These are phyloP conservation scores for Galeopsis tetrahit DNA, from an alignment of 257 asterid genomes.

Conservation along the genomic window DNA sequence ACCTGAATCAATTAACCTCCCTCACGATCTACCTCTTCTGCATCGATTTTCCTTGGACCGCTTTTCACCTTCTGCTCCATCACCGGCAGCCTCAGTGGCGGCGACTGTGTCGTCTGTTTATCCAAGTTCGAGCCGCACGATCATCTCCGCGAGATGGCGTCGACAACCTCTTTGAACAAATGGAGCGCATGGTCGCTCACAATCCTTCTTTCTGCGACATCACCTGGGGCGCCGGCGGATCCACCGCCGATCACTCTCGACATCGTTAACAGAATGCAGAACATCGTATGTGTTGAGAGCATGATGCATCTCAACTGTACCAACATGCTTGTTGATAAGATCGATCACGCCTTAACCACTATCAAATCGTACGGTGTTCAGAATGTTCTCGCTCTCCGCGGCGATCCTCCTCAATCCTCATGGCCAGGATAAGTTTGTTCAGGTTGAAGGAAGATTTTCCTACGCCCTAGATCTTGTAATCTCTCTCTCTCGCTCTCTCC, in stretches of 20 bases:
- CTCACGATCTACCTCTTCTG: too few relatives aligned
- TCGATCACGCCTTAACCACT: slow-evolving; percentile 77
- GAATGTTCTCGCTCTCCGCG: slow-evolving; percentile 92
- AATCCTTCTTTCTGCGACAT: slow-evolving; percentile 88
- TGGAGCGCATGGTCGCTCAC: slow-evolving; percentile 94
- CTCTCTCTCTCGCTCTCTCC: too few relatives aligned
- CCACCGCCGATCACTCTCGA: slow-evolving; percentile 94
- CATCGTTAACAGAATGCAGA: slow-evolving; percentile 93
- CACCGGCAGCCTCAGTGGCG: too few relatives aligned
- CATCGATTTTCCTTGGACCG: too few relatives aligned
- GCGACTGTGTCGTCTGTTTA: too few relatives aligned
- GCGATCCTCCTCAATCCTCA: slow-evolving; percentile 98
- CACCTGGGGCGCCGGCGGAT: slow-evolving; percentile 98
- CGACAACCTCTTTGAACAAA: slow-evolving; percentile 86
- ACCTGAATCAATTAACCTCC: too few relatives aligned
- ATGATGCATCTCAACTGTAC: slow-evolving; percentile 99
- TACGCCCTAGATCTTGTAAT: slow-evolving; percentile 91
- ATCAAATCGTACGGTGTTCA: slow-evolving; percentile 83
- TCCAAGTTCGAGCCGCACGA: too few relatives aligned
- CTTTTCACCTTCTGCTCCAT: too few relatives aligned
- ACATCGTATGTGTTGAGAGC: slow-evolving; percentile 90
- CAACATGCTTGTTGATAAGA: slow-evolving; percentile 85
- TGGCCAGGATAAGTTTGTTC: slow-evolving; percentile 94
- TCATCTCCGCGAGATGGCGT: too few relatives aligned
- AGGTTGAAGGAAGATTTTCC: slow-evolving; percentile 83